Base-by-base conservation (phyloP, 768 basidiomycete species). In the Macrolepiota fuliginosa region DNA sequence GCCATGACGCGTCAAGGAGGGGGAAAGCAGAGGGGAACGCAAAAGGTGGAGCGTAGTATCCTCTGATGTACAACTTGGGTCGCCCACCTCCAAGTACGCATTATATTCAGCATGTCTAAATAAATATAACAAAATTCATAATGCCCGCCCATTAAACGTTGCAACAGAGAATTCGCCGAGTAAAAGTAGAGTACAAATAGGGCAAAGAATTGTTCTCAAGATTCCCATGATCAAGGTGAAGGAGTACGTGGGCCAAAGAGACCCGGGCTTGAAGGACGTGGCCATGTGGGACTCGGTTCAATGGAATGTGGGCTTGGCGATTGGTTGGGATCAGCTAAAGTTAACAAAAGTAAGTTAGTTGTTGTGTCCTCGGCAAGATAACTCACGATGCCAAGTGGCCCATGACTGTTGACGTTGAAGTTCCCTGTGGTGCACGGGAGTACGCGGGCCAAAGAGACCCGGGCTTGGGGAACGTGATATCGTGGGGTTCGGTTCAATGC, bases 391-490 rank as follows among this genome's bases (percentile, higher is more conserved):
- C n/a, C n/a, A n/a, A n/a, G n/a, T n/a, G n/a, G n/a, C n/a, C n/a
- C n/a, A n/a, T n/a, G n/a, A n/a, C n/a, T n/a, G n/a, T n/a, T n/a
- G n/a, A n/a, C n/a, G n/a, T n/a, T n/a, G n/a, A n/a, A n/a, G n/a
- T n/a, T n/a, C n/a, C n/a, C n/a, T n/a, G n/a, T n/a, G n/a, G n/a
- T n/a, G n/a, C n/a, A n/a, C n/a, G n/a, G 58, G 56, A 36, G 89
- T 85, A 42, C 88, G 79, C 42, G 91, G 90, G 35, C 92, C 92
- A 68, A 93, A 94, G 63, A 94, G 73, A 32, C 91, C 90, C 45
- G 85, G 87, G 61, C 82, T 86, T 40, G 75, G 73, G 52, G 74
- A 76, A 12, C 81, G 81, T 29, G 89, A 87, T 24, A 89, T 84
- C 37, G 87, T 75, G 10, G 89, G 73, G 15, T 82, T 84, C n/a